A percentile compares a stretch with the other conserved stretches of the same genome.
Conservation (phyloP, 1,284 basidiomycete genomes). For the Ustilago xerochloae region DNA sequence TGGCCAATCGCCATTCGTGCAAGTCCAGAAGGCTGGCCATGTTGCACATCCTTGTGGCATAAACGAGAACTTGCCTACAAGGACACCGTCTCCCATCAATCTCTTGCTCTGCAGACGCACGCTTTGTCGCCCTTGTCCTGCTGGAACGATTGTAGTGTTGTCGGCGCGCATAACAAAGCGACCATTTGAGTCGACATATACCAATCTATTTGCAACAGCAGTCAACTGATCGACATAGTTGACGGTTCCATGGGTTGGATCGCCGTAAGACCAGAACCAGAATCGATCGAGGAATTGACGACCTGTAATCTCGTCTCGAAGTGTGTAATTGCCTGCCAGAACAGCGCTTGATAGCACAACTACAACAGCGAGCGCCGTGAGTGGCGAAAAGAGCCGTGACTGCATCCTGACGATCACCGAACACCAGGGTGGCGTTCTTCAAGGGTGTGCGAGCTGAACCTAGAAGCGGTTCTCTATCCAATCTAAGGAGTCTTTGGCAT, state of each 20-base stretch:
- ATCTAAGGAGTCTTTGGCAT: not conserved
- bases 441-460: not conserved
- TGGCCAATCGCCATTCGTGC: conserved; percentile 48
- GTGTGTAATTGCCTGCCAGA: conserved; percentile 37
- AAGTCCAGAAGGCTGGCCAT: conserved; percentile 65
- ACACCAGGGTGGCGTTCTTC: not conserved
- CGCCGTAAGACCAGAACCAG: conserved; percentile 47
- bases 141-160: conserved; percentile 24
- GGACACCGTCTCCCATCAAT: conserved; percentile 44
- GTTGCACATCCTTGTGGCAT: conserved; percentile 55
- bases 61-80: conserved; percentile 41
- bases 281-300: conserved; percentile 45
- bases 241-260: conserved; percentile 52
- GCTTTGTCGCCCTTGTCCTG: conserved; percentile 29
- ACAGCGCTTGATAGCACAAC: conserved; percentile 16
- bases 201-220: conserved; percentile 23
- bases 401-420: not conserved
- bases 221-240: conserved; percentile 44
- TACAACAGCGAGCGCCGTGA: conserved; percentile 5
- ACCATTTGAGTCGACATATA: conserved; percentile 32
- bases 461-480: conserved; percentile 12
- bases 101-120: conserved; percentile 48
- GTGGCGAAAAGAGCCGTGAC: not conserved
- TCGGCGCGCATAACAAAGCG: conserved; percentile 53
- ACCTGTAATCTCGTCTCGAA: conserved; percentile 48